phyloP scores from a whole-genome alignment of 2,329 filamentous ascomycete species.

The Penicillium sp. region DNA sequence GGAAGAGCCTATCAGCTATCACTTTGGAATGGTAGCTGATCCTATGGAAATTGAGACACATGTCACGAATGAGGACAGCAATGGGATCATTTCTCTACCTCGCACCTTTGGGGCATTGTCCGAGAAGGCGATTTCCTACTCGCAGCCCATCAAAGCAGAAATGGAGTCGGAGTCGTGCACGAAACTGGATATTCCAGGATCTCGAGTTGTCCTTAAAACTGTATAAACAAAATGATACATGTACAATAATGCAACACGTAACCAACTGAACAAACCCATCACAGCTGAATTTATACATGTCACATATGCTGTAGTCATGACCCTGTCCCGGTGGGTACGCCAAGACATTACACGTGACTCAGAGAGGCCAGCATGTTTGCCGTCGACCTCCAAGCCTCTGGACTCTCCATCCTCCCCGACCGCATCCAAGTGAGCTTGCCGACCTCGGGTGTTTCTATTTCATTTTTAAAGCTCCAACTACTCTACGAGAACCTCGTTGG shows the following conservation, averaged over 20 bases:
- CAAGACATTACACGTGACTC: slow-evolving; percentile 33
- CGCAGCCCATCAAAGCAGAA: slow-evolving; percentile 17
- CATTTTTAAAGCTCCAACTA: slow-evolving; percentile 15
- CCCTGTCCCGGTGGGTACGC: slow-evolving; percentile 12
- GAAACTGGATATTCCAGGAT: slow-evolving; percentile 36
- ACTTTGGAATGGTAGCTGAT: slow-evolving; percentile 33
- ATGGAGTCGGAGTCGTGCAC: slow-evolving; percentile 22
- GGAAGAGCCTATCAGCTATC: slow-evolving; percentile 20
- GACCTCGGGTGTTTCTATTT: slow-evolving; percentile 13
- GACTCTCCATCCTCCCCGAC: slow-evolving; percentile 28
- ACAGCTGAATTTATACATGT: background rate
- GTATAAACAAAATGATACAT: background rate
- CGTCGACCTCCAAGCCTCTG: slow-evolving; percentile 30
- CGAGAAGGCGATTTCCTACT: slow-evolving; percentile 37
- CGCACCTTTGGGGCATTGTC: slow-evolving; percentile 40
- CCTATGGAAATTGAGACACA: slow-evolving; percentile 15
- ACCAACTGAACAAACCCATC: background rate
- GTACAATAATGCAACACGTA: slow-evolving; percentile 2
- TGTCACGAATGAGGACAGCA: background rate
- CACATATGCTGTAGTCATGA: background rate
- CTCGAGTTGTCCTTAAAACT: slow-evolving; percentile 21
- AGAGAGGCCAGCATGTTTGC: slow-evolving; percentile 35
- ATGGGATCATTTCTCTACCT: slow-evolving; percentile 23
- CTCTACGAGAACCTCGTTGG: slow-evolving; percentile 13
- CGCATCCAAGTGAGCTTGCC: slow-evolving; percentile 22